Base-by-base conservation (phyloP, 345 rosid species). In the Anastatica hierochuntica region DNA sequence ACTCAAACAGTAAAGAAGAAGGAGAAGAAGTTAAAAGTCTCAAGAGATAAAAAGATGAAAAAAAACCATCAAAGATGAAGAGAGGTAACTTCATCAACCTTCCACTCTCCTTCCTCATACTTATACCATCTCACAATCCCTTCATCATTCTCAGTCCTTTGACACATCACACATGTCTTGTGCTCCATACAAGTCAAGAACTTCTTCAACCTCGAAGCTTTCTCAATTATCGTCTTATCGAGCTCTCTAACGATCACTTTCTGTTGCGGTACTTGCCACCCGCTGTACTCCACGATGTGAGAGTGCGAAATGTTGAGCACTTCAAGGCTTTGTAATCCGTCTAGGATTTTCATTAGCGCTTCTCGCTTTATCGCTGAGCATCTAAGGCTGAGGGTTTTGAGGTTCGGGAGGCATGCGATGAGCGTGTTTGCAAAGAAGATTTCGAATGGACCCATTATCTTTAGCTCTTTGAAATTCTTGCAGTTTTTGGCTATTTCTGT, bases 111-210 rank as follows among this genome's bases (percentile, higher is more conserved):
- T 73, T 84, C 83, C 49, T 86, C 90, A 11, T 86, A 90, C 74
- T 59, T 80, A 49, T 90, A 77, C 97, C 97, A 86, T 58, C 89
- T 77, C 82, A 90, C 69, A 11, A 82, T 64, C 64, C 97, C 97
- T 66, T 82, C 90, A 20, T 90, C 94, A 10, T 5, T 66, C 58
- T 37, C 75, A 2, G 87, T 83, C 43, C 94, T 62, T 58, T 82
- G 78, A 64, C 94, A 90, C 97, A 90, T 84, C 51, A 63, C 44
- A 55, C 94, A 90, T 1, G 76, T 65, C 36, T 72, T 72, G 17
- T 44, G 56, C 11, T 77, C 74, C 81, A 73, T 77, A 74, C 97
- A 90, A 0, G 74, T 79, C 23, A 74, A 21, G 66, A 90, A 84
- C 62, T 75, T 55, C 2, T 74, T 76, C 50, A 90, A 56, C 15